A percentile compares a stretch with the other conserved stretches of the same genome.
Evolutionary conservation across 352 stramenopile genomes (phyloP).

Genomic region (Globisporangium orthogonon): DNA sequence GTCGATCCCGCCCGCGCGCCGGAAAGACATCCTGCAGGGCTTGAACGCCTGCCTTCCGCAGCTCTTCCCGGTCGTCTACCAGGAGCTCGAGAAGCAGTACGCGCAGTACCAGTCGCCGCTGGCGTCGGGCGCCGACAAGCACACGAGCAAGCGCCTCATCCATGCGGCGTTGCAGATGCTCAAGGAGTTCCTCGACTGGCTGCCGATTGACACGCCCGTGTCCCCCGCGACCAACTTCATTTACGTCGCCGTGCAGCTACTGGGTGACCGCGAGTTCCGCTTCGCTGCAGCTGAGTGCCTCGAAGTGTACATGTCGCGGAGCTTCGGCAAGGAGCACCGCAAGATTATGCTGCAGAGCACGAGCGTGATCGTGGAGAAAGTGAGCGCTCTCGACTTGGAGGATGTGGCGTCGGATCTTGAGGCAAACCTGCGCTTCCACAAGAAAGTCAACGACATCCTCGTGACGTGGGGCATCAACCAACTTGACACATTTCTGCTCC

Average conservation of each 20-base stretch:
- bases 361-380: slow-evolving; percentile 49
- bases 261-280: slow-evolving; percentile 50
- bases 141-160: slow-evolving; percentile 45
- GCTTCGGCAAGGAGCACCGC: slow-evolving; percentile 66
- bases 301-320: slow-evolving; percentile 59
- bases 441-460: slow-evolving; percentile 72
- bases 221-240: slow-evolving; percentile 55
- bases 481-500: slow-evolving; percentile 38
- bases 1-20: slow-evolving; percentile 58
- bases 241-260: slow-evolving; percentile 45
- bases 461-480: slow-evolving; percentile 67
- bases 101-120: slow-evolving; percentile 29
- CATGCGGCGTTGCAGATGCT: slow-evolving; percentile 62
- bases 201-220: slow-evolving; percentile 58
- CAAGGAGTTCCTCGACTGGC: slow-evolving; percentile 81
- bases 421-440: slow-evolving; percentile 52
- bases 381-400: slow-evolving; percentile 34
- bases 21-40: slow-evolving; percentile 77
- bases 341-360: slow-evolving; percentile 57
- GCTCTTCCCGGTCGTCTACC: slow-evolving; percentile 65
- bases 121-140: slow-evolving; percentile 14
- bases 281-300: slow-evolving; percentile 58
- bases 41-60: slow-evolving; percentile 65
- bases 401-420: slow-evolving; percentile 39
- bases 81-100: slow-evolving; percentile 71